These are phyloP conservation scores for Solanum hybrid DNA, from an alignment of 305 asterid genomes.

Conservation along the genomic window DNA sequence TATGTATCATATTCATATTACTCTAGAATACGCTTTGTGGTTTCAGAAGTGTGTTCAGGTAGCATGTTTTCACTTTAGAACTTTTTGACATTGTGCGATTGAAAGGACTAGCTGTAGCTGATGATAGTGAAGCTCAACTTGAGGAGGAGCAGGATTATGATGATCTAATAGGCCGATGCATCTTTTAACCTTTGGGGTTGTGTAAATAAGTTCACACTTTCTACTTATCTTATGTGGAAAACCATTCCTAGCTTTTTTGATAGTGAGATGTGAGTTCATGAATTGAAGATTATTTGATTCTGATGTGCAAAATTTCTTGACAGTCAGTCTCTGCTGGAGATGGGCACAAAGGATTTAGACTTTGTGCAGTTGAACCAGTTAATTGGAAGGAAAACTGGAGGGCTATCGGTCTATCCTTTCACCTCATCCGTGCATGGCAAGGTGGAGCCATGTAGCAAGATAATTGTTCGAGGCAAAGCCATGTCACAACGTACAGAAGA, in stretches of 20 bases:
- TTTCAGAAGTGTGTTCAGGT: not conserved
- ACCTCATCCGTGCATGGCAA: slow-evolving; percentile 78
- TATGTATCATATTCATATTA: not conserved
- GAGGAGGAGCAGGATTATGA: not conserved
- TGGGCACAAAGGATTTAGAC: slow-evolving; percentile 94
- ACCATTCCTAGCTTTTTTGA: not conserved
- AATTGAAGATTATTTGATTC: slow-evolving; percentile 10
- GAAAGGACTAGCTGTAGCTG: not conserved
- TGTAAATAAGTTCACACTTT: not conserved
- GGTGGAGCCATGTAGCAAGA: slow-evolving; percentile 65
- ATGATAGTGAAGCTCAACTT: not conserved
- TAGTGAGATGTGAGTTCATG: not conserved
- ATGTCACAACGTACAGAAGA: slow-evolving; percentile 84
- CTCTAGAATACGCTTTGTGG: not conserved
- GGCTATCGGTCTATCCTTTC: slow-evolving; percentile 86
- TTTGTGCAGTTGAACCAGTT: slow-evolving; percentile 89
- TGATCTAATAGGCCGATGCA: not conserved
- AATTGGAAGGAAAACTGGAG: slow-evolving; percentile 98
- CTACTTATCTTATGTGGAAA: not conserved
- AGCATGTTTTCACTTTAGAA: not conserved
- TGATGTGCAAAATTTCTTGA: slow-evolving; percentile 21
- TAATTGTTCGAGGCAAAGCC: slow-evolving; percentile 91
- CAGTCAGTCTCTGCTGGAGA: slow-evolving; percentile 95
- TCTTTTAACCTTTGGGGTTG: not conserved
- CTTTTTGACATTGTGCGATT: not conserved